These are phyloP conservation scores for Lactifluus hygrophoroides DNA, from an alignment of 768 basidiomycete species.

Conservation along the genomic window DNA sequence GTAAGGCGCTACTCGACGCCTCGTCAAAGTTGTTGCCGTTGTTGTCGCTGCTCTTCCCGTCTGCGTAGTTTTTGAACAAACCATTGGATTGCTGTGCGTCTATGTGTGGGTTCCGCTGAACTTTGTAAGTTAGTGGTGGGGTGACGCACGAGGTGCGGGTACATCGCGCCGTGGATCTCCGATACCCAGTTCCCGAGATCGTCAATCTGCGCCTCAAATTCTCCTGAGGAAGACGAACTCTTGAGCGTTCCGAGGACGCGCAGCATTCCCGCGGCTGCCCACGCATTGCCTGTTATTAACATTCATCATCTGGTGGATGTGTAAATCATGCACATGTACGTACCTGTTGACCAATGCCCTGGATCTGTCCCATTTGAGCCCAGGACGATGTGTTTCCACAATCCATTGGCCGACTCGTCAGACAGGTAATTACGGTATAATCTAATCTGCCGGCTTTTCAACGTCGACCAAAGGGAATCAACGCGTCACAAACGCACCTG, in stretches of 20 bases:
- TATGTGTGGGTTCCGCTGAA: too few species aligned
- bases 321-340: too few species aligned
- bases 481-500: slow-evolving; percentile 31
- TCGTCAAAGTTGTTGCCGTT: slow-evolving; percentile 65
- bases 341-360: slow-evolving; percentile 78
- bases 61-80: slow-evolving; percentile 68
- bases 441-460: slow-evolving; percentile 30
- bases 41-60: slow-evolving; percentile 36
- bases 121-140: too few species aligned
- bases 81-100: slow-evolving; percentile 39
- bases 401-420: slow-evolving; percentile 38
- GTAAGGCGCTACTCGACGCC: slow-evolving; percentile 63
- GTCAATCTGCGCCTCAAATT: slow-evolving; percentile 41
- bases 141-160: slow-evolving; percentile 47
- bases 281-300: slow-evolving; percentile 57
- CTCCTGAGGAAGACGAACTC: slow-evolving; percentile 44
- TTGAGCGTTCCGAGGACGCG: slow-evolving; percentile 72
- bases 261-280: slow-evolving; percentile 85
- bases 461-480: too few species aligned
- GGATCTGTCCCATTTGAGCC: slow-evolving; percentile 45
- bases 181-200: slow-evolving; percentile 57
- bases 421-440: slow-evolving; percentile 62
- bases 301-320: neutral
- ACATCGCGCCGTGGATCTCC: slow-evolving; percentile 73
- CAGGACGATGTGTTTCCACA: slow-evolving; percentile 72